Percentiles rank a stretch among this genome's conserved stretches.
These are phyloP conservation scores for Russula olivacea DNA, from an alignment of 768 basidiomycete species.

Conservation along the genomic window DNA sequence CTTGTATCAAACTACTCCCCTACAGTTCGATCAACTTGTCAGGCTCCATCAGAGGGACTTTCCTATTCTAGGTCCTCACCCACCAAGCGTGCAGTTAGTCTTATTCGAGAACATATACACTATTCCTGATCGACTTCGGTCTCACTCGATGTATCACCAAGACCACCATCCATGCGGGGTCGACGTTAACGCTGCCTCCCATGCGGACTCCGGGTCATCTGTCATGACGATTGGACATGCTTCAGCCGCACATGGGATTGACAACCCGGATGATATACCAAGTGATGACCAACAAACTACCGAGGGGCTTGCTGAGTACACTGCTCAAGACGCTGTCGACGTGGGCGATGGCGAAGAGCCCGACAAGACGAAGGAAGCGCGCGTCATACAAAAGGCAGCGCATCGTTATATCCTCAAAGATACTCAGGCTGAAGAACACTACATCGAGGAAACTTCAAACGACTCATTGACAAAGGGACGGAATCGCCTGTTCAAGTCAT, in stretches of 20 bases:
- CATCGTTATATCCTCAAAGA: neutral
- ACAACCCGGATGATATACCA: neutral
- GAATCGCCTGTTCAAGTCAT: constrained; percentile 5
- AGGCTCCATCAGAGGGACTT: neutral
- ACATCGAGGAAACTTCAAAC: neutral
- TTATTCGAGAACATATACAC: neutral
- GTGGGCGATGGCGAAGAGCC: neutral
- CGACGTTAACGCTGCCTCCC: neutral
- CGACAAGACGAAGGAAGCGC: neutral
- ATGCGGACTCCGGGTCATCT: neutral
- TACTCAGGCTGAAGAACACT: too few relatives aligned
- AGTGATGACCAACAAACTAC: neutral
- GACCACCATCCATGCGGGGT: neutral
- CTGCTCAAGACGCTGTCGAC: neutral
- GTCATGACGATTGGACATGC: neutral
- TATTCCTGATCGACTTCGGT: neutral
- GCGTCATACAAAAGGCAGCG: constrained; percentile 6
- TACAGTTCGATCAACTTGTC: constrained; percentile 12
- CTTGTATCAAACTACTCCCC: constrained; percentile 2
- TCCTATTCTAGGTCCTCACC: neutral
- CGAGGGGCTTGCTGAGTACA: neutral
- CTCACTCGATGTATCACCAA: neutral
- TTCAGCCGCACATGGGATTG: neutral
- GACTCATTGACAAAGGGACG: constrained; percentile 2
- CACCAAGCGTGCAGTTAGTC: neutral